These are phyloP conservation scores for Daldinia sp. DNA, from an alignment of 2,329 filamentous ascomycete species.

Conservation along the genomic window DNA sequence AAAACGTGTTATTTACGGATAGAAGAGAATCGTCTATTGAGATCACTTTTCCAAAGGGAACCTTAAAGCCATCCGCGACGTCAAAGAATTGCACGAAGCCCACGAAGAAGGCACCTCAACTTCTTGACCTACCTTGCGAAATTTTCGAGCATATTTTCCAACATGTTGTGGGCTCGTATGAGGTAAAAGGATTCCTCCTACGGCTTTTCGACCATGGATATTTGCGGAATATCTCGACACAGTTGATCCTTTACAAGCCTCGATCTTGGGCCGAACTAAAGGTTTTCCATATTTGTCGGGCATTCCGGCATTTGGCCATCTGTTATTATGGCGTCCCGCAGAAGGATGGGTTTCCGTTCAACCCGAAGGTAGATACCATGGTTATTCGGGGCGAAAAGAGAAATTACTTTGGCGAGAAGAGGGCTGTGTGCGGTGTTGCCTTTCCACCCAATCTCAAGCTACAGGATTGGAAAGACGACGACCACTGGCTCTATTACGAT, in stretches of 20 bases:
- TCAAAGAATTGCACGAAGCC: background rate
- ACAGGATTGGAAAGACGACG: background rate
- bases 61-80: no score
- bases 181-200: background rate
- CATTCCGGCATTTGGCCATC: slow-evolving; percentile 9
- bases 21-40: background rate
- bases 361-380: background rate
- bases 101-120: background rate
- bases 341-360: slow-evolving; percentile 5
- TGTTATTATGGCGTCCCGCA: slow-evolving; percentile 3
- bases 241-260: slow-evolving; percentile 13
- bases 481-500: slow-evolving; percentile 1
- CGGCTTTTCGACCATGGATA: background rate
- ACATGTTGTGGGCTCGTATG: background rate
- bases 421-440: background rate
- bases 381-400: background rate
- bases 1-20: background rate
- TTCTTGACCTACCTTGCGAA: background rate
- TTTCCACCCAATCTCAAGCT: background rate
- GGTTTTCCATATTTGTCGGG: slow-evolving; percentile 2
- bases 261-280: slow-evolving; percentile 11
- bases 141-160: slow-evolving; percentile 7
- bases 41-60: no score
- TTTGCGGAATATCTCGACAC: background rate
- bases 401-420: background rate